Evolutionary conservation across 106 monocot genomes (phyloP).

Genomic region (Phalaenopsis equestris): DNA sequence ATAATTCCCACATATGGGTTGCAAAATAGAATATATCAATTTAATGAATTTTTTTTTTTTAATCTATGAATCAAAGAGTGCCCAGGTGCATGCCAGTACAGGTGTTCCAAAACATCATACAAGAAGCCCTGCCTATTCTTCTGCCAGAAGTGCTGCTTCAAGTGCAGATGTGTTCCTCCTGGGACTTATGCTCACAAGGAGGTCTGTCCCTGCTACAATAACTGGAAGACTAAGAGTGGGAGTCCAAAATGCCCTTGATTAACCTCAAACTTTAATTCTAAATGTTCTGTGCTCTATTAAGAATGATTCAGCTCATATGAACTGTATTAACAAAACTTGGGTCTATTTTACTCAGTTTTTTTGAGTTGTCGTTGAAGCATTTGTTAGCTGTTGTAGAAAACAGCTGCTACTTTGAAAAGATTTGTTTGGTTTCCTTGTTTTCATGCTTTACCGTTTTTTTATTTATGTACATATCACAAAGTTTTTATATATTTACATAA

Average conservation of each 20-base stretch:
- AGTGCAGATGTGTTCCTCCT: constrained; percentile 69
- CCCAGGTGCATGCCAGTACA: constrained; percentile 47
- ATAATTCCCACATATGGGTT: neutral
- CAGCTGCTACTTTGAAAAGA: too few relatives aligned
- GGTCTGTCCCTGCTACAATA: constrained; percentile 38
- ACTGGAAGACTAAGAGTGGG: constrained; percentile 45
- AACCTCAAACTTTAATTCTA: neutral
- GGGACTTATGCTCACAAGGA: constrained; percentile 38
- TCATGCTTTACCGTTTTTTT: too few relatives aligned
- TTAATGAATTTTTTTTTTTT: neutral
- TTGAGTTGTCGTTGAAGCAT: too few relatives aligned
- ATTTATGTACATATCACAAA: too few relatives aligned
- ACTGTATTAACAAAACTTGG: neutral
- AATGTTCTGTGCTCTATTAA: neutral
- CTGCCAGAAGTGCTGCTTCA: constrained; percentile 73
- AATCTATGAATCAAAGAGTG: constrained; percentile 29
- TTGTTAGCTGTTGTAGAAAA: too few relatives aligned
- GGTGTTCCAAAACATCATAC: constrained; percentile 57
- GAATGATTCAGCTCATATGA: neutral
- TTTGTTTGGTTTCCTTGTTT: too few relatives aligned
- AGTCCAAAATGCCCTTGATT: constrained; percentile 65
- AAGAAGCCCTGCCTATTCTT: constrained; percentile 70
- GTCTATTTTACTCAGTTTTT: too few relatives aligned
- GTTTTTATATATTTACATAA: too few relatives aligned
- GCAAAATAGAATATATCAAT: neutral